phyloP scores from a whole-genome alignment of 2,329 filamentous ascomycete genomes.

The Phaeosphaeria sp. region DNA sequence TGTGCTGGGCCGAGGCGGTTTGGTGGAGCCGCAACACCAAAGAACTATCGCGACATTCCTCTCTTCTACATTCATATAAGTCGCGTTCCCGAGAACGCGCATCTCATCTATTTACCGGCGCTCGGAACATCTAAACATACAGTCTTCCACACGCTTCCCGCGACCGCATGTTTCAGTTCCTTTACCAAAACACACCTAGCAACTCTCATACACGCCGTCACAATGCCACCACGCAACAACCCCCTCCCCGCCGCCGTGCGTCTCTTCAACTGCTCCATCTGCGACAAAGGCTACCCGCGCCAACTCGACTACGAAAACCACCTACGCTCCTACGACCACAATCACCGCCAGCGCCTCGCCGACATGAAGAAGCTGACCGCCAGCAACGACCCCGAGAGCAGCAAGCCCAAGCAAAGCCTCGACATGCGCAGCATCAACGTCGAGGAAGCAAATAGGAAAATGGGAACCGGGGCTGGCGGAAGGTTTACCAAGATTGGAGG shows the following conservation, averaged over 20 bases:
- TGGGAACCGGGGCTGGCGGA: slow-evolving; percentile 6
- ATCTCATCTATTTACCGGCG: no score
- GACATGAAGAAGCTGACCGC: slow-evolving; percentile 76
- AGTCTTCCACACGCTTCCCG: no score
- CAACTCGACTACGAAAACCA: slow-evolving; percentile 98
- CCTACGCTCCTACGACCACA: slow-evolving; percentile 92
- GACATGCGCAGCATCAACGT: slow-evolving; percentile 37
- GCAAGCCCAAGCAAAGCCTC: slow-evolving; percentile 23
- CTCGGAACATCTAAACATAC: no score
- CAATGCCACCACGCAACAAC: slow-evolving; percentile 44
- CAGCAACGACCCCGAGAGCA: slow-evolving; percentile 30
- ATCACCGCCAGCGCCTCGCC: slow-evolving; percentile 75
- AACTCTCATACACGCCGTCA: no score
- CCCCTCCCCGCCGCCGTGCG: slow-evolving; percentile 53
- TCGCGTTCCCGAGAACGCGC: no score
- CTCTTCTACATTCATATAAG: no score
- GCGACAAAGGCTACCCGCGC: slow-evolving; percentile 89
- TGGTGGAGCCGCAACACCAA: slow-evolving; percentile 19
- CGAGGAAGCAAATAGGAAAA: slow-evolving; percentile 23
- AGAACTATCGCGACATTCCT: slow-evolving; percentile 3
- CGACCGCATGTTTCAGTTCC: no score
- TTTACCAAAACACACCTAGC: not conserved
- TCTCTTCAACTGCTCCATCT: slow-evolving; percentile 67
- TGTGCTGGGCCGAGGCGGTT: slow-evolving; percentile 25
- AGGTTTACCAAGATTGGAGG: no score